Conservation (phyloP, 2,329 filamentous ascomycete genomes). For the Ustulina deusta region DNA sequence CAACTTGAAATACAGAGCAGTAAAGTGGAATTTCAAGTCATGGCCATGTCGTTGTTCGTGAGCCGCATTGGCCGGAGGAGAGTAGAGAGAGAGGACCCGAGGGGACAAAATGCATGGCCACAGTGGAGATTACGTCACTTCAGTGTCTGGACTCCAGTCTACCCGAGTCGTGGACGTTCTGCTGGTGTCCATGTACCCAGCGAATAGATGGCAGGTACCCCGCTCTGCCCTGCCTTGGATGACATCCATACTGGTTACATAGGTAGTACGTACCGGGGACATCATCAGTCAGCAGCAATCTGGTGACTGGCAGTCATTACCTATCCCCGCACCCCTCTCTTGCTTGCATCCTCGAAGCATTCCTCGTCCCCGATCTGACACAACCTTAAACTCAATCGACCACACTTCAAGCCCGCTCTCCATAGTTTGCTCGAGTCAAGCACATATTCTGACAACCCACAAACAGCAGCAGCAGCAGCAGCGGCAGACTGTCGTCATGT, state of each 20-base stretch:
- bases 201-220: too few relatives aligned
- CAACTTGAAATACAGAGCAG: not conserved
- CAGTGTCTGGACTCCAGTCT: not conserved
- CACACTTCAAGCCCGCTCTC: not conserved
- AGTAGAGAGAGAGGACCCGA: too few relatives aligned
- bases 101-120: slow-evolving; percentile 14
- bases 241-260: too few relatives aligned
- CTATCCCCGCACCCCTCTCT: slow-evolving; percentile 16
- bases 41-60: too few relatives aligned
- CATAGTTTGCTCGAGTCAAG: slow-evolving; percentile 25
- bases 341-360: slow-evolving; percentile 4
- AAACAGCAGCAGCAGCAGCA: not conserved
- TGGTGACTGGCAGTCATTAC: not conserved
- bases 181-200: not conserved
- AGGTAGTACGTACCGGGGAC: not conserved
- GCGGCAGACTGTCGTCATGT: slow-evolving; percentile 50
- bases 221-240: too few relatives aligned
- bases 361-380: slow-evolving; percentile 17
- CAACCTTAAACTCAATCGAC: slow-evolving; percentile 25
- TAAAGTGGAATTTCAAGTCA: not conserved
- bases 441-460: not conserved
- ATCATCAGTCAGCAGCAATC: too few relatives aligned
- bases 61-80: too few relatives aligned
- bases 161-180: too few relatives aligned
- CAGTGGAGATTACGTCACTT: slow-evolving; percentile 9